Percentiles rank a stretch among this genome's conserved stretches.
These are phyloP conservation scores for Lophiotrema nucula DNA, from an alignment of 495 filamentous ascomycete species.

Conservation along the genomic window DNA sequence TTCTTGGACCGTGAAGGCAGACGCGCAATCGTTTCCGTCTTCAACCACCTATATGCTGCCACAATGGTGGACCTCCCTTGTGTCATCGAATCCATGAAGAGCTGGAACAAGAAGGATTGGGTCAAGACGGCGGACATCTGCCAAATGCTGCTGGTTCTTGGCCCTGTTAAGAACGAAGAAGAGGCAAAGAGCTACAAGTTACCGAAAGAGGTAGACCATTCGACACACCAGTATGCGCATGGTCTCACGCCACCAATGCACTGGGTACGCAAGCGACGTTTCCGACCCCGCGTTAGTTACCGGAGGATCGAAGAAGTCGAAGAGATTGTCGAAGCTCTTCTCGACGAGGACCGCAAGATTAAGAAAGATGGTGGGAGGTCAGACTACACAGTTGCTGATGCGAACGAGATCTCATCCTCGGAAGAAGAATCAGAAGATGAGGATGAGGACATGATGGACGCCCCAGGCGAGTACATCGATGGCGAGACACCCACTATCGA, in stretches of 20 bases:
- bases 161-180: constrained; percentile 64
- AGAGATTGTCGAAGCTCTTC: constrained; percentile 71
- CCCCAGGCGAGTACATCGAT: constrained; percentile 18
- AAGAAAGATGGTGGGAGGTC: constrained; percentile 47
- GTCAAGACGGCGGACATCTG: constrained; percentile 93
- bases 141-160: constrained; percentile 88
- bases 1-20: constrained; percentile 75
- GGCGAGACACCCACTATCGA: constrained; percentile 30
- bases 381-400: constrained; percentile 65
- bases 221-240: constrained; percentile 78
- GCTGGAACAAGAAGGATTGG: constrained; percentile 86
- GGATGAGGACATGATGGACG: constrained; percentile 17
- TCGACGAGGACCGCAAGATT: constrained; percentile 63
- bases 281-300: constrained; percentile 77
- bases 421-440: constrained; percentile 56
- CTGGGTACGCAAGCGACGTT: constrained; percentile 78
- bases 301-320: constrained; percentile 88
- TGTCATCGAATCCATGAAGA: constrained; percentile 93
- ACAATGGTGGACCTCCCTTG: constrained; percentile 84
- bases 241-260: constrained; percentile 91
- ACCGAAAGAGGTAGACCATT: constrained; percentile 62
- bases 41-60: constrained; percentile 72
- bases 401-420: constrained; percentile 51
- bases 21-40: constrained; percentile 67
- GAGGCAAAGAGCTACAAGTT: constrained; percentile 67